Evolutionary conservation across 495 filamentous ascomycete species (phyloP), one percentile per base, ranked within the genome.

Genomic region (Penicillium psychrofluorescens): DNA sequence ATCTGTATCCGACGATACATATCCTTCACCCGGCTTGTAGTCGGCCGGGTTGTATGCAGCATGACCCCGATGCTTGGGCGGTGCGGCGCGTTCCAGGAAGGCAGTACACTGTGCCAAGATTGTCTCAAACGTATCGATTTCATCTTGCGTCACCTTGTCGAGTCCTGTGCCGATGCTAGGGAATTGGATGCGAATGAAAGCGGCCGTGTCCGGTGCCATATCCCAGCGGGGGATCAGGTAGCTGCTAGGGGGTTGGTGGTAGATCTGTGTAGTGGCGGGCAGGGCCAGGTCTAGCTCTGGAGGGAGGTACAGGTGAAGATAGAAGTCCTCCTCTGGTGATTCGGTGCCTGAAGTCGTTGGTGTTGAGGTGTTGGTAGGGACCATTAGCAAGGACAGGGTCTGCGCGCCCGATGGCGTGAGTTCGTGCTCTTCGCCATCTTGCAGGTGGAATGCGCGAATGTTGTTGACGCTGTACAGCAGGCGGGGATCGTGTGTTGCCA

Each of bases 141-240:
- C 90, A 55, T 96, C 90, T 64, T 96, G 90, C 3, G 84, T 79
- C 22, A 83, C 81, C 42, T 78, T 79, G 30, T 76, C 72, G 0
- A 72, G 63, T 1, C 75, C 76, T 39, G 70, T 74, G 9, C 87
- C 86, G 8, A 88, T 72, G 5, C 74, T 58, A 2, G 90, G 90
- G 48, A 96, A 95, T 59, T 94, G 84, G 51, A 96, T 88, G 29
- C 86, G 76, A 28, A 90, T 95, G 55, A 96, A 96, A 8, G 88
- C 88, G 45, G 88, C 88, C 48, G 79, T 83, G 16, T 91, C 87
- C 4, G 84, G 86, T 11, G 88, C 88, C 14, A 95, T 66, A 53
- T 95, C 90, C 90, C 89, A 95, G 47, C 90, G 81, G 7, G 90
- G 90, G 45, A 96, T 94, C 31, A 96, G 71, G 61, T 96, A 96